Conservation (phyloP, 345 rosid genomes). For the Rhodomyrtus tomentosa region DNA sequence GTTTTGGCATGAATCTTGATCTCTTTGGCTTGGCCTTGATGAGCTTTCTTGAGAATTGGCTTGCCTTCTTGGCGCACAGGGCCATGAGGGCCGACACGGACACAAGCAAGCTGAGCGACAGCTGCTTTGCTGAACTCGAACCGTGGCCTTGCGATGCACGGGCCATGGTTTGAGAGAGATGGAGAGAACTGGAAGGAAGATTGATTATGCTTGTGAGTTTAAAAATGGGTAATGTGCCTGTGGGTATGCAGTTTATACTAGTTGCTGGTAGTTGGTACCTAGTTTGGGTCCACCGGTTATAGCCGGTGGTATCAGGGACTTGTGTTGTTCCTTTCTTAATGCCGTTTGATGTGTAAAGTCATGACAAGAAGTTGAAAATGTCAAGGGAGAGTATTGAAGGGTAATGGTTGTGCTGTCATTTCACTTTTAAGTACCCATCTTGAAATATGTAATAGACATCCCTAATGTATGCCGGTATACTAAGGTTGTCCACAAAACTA, state of each 20-base stretch:
- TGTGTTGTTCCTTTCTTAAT: not conserved
- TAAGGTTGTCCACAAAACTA: not conserved
- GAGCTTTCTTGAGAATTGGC: constrained; percentile 34
- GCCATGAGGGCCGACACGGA: constrained; percentile 32
- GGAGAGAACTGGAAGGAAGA: not conserved
- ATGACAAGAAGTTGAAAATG: not conserved
- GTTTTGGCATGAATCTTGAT: not conserved
- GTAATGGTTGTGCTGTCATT: not conserved
- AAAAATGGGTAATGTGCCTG: not conserved
- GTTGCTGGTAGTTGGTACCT: not conserved
- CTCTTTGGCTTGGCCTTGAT: constrained; percentile 13
- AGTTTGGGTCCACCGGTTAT: constrained; percentile 6
- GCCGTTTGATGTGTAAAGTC: not conserved
- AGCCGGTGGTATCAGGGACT: constrained; percentile 5
- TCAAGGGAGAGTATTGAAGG: not conserved
- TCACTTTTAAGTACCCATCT: not conserved
- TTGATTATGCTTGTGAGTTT: not conserved
- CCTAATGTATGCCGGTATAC: not conserved
- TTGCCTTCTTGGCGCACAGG: constrained; percentile 42
- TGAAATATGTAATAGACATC: not conserved
- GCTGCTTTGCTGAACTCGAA: constrained; percentile 20
- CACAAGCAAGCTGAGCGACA: constrained; percentile 20
- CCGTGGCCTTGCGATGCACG: constrained; percentile 10
- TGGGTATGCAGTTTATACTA: not conserved
- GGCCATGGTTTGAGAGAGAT: constrained; percentile 7